These are phyloP conservation scores for Globisporangium abappressorium DNA, from an alignment of 352 stramenopile genomes.

Conservation along the genomic window DNA sequence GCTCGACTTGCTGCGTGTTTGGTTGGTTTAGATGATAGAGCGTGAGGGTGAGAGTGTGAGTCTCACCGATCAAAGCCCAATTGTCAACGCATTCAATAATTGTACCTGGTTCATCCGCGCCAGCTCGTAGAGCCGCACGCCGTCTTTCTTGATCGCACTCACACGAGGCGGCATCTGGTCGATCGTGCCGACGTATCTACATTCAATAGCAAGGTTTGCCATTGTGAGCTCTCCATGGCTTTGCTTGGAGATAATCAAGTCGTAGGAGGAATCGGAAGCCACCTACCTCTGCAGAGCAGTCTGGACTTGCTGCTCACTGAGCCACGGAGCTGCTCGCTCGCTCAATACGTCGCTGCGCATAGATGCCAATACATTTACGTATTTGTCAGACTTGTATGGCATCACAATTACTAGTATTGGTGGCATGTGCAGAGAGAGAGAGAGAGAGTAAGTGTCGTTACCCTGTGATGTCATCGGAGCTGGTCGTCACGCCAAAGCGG, in stretches of 20 bases:
- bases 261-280: neutral
- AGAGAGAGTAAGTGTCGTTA: constrained; percentile 12
- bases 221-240: neutral
- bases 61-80: neutral
- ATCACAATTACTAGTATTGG: neutral
- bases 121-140: constrained; percentile 77
- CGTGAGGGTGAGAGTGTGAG: neutral
- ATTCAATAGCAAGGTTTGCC: neutral
- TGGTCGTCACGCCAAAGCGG: constrained; percentile 74
- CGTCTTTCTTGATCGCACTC: constrained; percentile 79
- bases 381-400: neutral
- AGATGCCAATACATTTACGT: neutral
- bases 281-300: constrained; percentile 43
- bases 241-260: neutral
- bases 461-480: constrained; percentile 82
- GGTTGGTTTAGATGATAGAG: neutral
- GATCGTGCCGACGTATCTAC: constrained; percentile 73
- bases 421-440: neutral
- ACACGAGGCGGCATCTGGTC: constrained; percentile 75
- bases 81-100: neutral
- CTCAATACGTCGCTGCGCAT: constrained; percentile 40
- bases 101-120: constrained; percentile 53
- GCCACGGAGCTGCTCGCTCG: constrained; percentile 52
- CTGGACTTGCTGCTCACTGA: constrained; percentile 36
- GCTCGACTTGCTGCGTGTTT: constrained; percentile 38